Conservation (phyloP, 73 alveolate genomes). For the Effrenium voratum region DNA sequence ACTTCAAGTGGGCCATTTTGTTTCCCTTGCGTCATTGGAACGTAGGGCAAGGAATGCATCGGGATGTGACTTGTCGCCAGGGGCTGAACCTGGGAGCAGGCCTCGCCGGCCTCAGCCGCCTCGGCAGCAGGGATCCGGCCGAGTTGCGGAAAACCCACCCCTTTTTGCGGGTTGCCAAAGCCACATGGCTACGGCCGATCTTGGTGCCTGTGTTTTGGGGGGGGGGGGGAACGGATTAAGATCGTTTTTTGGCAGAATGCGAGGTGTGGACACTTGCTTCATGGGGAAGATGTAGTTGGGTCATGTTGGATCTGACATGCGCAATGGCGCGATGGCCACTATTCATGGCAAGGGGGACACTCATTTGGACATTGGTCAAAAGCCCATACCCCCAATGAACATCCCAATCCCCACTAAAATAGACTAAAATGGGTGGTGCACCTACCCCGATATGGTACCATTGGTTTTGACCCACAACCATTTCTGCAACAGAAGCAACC, state of each 20-base stretch:
- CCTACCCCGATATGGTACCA: no score
- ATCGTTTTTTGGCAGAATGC: neutral
- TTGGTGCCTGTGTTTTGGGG: neutral
- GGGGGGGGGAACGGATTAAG: neutral
- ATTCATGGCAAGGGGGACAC: neutral
- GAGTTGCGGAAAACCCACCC: neutral
- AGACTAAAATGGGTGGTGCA: no score
- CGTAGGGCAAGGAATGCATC: no score
- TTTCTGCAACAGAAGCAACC: no score
- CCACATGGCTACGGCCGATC: neutral
- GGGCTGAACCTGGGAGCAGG: slow-evolving; percentile 64
- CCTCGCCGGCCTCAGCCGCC: slow-evolving; percentile 61
- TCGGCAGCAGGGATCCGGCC: neutral
- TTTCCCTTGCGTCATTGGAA: no score
- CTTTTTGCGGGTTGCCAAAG: neutral
- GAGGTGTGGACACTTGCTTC: neutral
- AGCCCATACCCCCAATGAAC: no score
- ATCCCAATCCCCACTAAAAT: no score
- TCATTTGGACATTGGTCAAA: no score
- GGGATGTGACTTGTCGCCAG: neutral
- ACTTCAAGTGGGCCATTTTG: no score
- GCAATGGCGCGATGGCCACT: neutral
- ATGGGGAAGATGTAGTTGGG: neutral
- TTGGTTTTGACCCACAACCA: no score
- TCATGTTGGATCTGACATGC: neutral